Evolutionary conservation across 2,329 filamentous ascomycete species (phyloP), one percentile per base, ranked within the genome.

Genomic region (Conoideocrella luteorostrata): DNA sequence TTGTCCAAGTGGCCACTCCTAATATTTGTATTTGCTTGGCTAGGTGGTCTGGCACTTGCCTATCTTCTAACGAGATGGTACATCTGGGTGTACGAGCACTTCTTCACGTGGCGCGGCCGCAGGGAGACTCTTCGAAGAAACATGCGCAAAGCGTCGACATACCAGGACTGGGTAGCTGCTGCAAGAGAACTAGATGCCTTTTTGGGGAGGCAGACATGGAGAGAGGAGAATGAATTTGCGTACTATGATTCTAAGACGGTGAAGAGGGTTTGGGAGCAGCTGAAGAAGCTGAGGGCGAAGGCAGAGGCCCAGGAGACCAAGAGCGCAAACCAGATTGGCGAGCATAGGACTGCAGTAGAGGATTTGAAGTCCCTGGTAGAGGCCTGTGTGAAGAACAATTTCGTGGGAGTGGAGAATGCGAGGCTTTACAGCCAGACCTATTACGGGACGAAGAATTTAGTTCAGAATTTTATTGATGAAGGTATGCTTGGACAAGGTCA

Each of bases 361-460:
- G 88, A 93, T 43, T 72, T 98, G 43, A 84, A 82, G 49, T 75
- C 76, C 1, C 66, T 97, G 47, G 71, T 94, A 17, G 88, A 95
- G 67, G 88, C 87, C 12, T 97, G 90, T 60, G 85, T 96, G 55
- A 98, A 96, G 75, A 95, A 90, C 65, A 97, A 98, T 60, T 98
- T 97, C 65, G 88, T 88, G 15, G 93, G 93, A 0, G 83, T 95
- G 12, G 93, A 98, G 64, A 97, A 95, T 56, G 82, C 91, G 9
- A 78, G 88, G 43, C 68, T 98, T n/a, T 98, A 98, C 62, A 95
- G 88, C 56, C 90, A 97, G 67, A 95, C 91, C 3, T 98, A 98
- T 61, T 95, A 89, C 55, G 93, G 93, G 24, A 97, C 93, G n/a
- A 98, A 98, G 65, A 80, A 93, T 48, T 66, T 96, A 51, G 87